Conservation (phyloP, 2,329 filamentous ascomycete genomes). For the Sclerotinia nivalis region DNA sequence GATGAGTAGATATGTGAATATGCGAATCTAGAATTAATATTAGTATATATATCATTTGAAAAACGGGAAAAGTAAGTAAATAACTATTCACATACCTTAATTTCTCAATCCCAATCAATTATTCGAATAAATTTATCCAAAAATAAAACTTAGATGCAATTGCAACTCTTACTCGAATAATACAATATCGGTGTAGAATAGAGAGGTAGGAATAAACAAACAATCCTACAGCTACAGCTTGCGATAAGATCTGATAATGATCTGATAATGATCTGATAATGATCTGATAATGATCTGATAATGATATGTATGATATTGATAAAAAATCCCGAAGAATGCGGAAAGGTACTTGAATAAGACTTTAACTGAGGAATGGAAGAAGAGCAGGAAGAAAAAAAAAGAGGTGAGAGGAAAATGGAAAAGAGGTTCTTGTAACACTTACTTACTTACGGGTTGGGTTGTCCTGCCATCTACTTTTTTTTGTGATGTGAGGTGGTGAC, state of each 20-base stretch:
- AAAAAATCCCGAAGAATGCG: conserved; percentile 1
- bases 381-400: conserved; percentile 4
- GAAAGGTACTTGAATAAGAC: background rate
- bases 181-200: conserved; percentile 4
- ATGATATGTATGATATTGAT: background rate
- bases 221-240: background rate
- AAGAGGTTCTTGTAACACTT: conserved; percentile 21
- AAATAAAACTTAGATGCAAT: background rate
- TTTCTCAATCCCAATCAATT: background rate
- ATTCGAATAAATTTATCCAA: background rate
- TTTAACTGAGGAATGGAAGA: conserved; percentile 6
- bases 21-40: background rate
- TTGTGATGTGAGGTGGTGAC: background rate
- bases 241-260: conserved; percentile 1
- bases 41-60: background rate
- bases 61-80: no score
- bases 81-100: background rate
- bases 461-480: conserved; percentile 31
- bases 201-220: background rate
- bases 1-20: background rate
- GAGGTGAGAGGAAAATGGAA: background rate
- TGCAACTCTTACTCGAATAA: background rate
- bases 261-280: background rate
- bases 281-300: background rate
- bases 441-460: conserved; percentile 8